Evolutionary conservation across 2,329 filamentous ascomycete genomes (phyloP).

Genomic region (Xylariaceae sp.): DNA sequence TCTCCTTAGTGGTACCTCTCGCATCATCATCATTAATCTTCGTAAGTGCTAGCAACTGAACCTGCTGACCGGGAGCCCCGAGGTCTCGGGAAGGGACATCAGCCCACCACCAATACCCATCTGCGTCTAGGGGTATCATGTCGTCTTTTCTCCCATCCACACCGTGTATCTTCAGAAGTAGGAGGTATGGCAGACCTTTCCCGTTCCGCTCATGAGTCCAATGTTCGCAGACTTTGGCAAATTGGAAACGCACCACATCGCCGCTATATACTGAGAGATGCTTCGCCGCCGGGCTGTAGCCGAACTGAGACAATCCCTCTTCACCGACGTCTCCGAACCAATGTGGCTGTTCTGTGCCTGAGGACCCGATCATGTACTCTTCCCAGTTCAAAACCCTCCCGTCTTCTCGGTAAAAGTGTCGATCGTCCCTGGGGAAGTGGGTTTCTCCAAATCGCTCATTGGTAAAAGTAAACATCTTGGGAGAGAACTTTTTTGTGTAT

Average conservation of each 20-base stretch:
- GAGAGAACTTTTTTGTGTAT: conserved; percentile 67
- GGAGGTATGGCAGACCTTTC: conserved; percentile 60
- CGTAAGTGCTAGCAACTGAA: conserved; percentile 61
- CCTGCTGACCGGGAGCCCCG: conserved; percentile 64
- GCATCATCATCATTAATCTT: conserved; percentile 43
- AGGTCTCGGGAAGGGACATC: conserved; percentile 66
- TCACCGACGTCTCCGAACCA: conserved; percentile 42
- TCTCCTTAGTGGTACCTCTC: conserved; percentile 45
- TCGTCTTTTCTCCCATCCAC: conserved; percentile 65
- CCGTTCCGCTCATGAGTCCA: conserved; percentile 72
- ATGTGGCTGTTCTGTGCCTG: conserved; percentile 42
- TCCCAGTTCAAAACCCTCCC: conserved; percentile 69
- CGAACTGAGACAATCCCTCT: conserved; percentile 52
- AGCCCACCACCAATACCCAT: conserved; percentile 76
- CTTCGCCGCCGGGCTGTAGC: conserved; percentile 57
- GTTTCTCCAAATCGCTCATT: conserved; percentile 79
- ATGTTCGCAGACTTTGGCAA: conserved; percentile 74
- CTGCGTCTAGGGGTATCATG: conserved; percentile 67
- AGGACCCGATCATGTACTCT: conserved; percentile 69
- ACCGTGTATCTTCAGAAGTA: conserved; percentile 65
- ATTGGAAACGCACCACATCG: conserved; percentile 69
- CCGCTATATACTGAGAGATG: conserved; percentile 58
- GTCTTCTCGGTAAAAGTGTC: conserved; percentile 71
- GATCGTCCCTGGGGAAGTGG: conserved; percentile 70
- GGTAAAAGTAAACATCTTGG: conserved; percentile 53